phyloP scores from a whole-genome alignment of 2,329 filamentous ascomycete genomes.

The Lachnellula subtilissima region DNA sequence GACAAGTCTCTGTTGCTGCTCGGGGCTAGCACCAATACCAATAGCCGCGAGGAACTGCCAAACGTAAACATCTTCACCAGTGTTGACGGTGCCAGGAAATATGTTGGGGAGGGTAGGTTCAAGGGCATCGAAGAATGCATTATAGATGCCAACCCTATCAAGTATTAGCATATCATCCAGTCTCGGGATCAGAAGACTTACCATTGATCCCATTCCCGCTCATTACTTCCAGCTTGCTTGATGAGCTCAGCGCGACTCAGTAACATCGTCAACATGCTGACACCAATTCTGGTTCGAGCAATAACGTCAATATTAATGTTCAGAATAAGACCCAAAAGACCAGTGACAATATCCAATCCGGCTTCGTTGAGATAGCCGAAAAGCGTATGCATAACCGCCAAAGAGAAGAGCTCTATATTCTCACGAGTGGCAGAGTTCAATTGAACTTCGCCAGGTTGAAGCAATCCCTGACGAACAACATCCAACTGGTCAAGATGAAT shows the following conservation, averaged over 20 bases:
- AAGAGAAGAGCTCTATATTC: slow-evolving; percentile 85
- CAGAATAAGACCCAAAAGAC: slow-evolving; percentile 79
- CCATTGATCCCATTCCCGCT: slow-evolving; percentile 79
- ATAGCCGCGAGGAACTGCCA: slow-evolving; percentile 97
- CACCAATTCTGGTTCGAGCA: slow-evolving; percentile 79
- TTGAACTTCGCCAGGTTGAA: slow-evolving; percentile 65
- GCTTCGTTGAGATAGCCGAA: slow-evolving; percentile 90
- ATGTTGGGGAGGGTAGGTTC: slow-evolving; percentile 79
- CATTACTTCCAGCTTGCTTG: slow-evolving; percentile 70
- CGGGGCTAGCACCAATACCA: slow-evolving; percentile 85
- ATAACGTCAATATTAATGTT: slow-evolving; percentile 79
- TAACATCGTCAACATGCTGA: slow-evolving; percentile 88
- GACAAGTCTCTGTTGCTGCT: slow-evolving; percentile 92
- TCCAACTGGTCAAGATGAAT: slow-evolving; percentile 90
- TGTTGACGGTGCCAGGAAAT: slow-evolving; percentile 87
- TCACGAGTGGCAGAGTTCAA: slow-evolving; percentile 76
- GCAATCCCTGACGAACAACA: slow-evolving; percentile 76
- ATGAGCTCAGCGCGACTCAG: slow-evolving; percentile 90
- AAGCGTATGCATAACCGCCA: slow-evolving; percentile 82
- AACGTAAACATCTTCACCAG: slow-evolving; percentile 89
- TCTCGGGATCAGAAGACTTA: slow-evolving; percentile 34
- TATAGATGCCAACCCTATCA: slow-evolving; percentile 69
- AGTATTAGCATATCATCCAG: slow-evolving; percentile 29
- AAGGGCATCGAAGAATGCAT: slow-evolving; percentile 78
- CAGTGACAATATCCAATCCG: slow-evolving; percentile 84